Base-by-base conservation (phyloP, 1,284 basidiomycete genomes). In the Ustilago bromivora region DNA sequence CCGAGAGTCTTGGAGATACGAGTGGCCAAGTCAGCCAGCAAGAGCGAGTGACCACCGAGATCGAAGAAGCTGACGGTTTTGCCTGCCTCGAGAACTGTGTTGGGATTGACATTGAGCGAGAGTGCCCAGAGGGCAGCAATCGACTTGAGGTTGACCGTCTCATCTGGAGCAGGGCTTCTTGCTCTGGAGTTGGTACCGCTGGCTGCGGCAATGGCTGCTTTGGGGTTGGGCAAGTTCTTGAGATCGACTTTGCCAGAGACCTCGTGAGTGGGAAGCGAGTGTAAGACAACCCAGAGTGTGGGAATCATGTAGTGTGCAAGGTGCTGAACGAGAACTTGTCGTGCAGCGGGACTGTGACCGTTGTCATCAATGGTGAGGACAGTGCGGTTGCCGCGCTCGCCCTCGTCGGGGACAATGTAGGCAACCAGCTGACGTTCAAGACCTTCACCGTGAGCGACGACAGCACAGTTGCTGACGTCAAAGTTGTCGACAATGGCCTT, bases 261-360 rank as follows among this genome's bases (percentile, higher is more conserved):
- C 32, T 76, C 79, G 63, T 85, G 79, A 15, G 82, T 84, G 10
- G 84, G 84, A 2, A 85, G 65, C 47, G 71, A 76, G 17, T 84
- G 74, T 49, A 85, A 67, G 19, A 76, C 75, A 7, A 85, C 77
- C 84, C 84, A 85, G 28, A 85, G 66, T 0, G 84, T 77, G 2
- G 84, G 84, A 28, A 85, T 77, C 84, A 85, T 85, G 71, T 85
- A 85, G 60, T 83, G 84, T 3, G 84, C 84, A 15, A 85, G 75
- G 40, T 75, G 64, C 19, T 63, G 23, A 0, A 71, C 59, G 46
- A 85, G 76, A 23, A 72, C 61, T 38, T 79, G 67, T 34, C 84
- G 73, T 35, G 84, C 82, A 32, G 57, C 41, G 15, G 84, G 79
- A 51, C 84, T 85, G 75, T 82, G 70, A 4, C 84, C 84, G 58